phyloP scores from a whole-genome alignment of 2,329 filamentous ascomycete genomes.

The Trichoderma semiorbis region DNA sequence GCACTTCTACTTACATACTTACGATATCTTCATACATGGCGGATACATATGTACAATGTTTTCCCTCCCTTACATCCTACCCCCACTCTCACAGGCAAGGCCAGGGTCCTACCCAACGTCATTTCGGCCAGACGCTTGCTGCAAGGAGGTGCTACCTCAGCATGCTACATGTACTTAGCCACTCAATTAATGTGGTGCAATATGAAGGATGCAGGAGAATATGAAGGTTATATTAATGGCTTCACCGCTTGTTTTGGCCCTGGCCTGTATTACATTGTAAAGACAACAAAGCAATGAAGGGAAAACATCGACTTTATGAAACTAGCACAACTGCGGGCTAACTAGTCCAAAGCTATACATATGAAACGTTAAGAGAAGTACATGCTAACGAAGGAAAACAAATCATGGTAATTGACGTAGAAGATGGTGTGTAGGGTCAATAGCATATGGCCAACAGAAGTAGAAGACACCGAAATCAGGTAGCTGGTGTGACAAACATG shows the following conservation, averaged over 20 bases:
- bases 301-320: background rate
- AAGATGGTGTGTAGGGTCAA: background rate
- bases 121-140: background rate
- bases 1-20: background rate
- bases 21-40: background rate
- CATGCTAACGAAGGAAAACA: background rate
- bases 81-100: background rate
- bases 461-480: background rate
- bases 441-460: background rate
- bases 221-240: background rate
- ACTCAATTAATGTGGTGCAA: background rate
- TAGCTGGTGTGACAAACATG: background rate
- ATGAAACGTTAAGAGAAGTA: background rate
- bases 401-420: background rate
- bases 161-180: background rate
- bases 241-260: conserved; percentile 3
- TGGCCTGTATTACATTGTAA: background rate
- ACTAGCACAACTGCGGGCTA: background rate
- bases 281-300: background rate
- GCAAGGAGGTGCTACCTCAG: background rate
- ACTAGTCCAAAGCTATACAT: background rate
- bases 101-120: background rate
- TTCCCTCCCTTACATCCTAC: background rate
- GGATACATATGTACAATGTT: background rate
- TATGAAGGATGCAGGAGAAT: background rate